These are phyloP conservation scores for Podospora didyma DNA, from an alignment of 495 filamentous ascomycete genomes.

Conservation along the genomic window DNA sequence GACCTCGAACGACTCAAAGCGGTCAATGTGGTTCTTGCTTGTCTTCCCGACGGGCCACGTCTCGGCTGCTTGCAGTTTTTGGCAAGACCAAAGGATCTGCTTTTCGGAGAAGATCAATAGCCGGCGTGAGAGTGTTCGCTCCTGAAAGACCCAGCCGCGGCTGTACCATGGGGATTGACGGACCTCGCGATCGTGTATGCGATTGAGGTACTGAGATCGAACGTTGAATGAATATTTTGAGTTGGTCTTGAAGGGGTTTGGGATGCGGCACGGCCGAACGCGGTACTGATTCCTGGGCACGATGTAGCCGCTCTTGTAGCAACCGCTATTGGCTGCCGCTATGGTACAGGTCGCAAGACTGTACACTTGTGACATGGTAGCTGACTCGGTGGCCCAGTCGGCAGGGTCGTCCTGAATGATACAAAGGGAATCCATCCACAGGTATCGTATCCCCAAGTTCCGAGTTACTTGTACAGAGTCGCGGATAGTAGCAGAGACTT, in stretches of 20 bases:
- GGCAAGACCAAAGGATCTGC: not conserved
- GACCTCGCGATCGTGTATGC: not conserved
- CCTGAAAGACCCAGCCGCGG: not conserved
- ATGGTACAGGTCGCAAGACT: not conserved
- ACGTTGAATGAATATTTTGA: not conserved
- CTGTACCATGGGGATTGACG: not conserved
- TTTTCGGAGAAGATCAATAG: not conserved
- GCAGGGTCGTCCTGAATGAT: not conserved
- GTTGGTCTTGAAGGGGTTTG: not conserved
- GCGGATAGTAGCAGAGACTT: not conserved
- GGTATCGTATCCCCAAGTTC: not conserved
- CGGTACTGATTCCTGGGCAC: not conserved
- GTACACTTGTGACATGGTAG: not conserved
- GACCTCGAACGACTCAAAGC: not conserved
- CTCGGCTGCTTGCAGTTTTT: not conserved
- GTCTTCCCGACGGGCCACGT: not conserved
- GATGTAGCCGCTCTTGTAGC: not conserved
- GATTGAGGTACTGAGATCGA: not conserved
- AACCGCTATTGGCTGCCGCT: not conserved
- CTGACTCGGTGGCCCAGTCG: not conserved
- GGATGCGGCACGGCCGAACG: not conserved
- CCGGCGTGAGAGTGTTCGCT: not conserved
- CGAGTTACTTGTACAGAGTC: not conserved
- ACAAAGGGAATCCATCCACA: not conserved
- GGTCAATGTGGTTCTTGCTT: not conserved